Evolutionary conservation across 2,329 filamentous ascomycete genomes (phyloP).

Genomic region (Seiridium cupressi): DNA sequence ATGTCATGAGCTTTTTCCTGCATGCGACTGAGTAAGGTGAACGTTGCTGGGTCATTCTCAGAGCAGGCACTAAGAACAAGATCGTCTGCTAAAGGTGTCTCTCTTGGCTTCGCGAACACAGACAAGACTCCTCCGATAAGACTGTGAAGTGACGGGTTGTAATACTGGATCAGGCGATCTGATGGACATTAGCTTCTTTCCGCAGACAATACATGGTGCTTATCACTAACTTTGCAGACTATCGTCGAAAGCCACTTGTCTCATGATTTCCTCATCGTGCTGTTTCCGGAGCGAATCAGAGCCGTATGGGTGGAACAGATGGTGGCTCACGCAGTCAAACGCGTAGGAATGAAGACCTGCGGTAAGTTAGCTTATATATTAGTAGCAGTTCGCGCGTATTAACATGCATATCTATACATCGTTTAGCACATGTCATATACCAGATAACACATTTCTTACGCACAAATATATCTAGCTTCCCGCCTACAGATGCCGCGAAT

Average conservation of each 20-base stretch:
- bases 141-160: constrained; percentile 50
- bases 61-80: constrained; percentile 55
- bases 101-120: constrained; percentile 50
- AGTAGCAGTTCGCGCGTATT: neutral
- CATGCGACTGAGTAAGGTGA: constrained; percentile 60
- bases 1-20: constrained; percentile 49
- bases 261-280: constrained; percentile 64
- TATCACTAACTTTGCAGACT: constrained; percentile 59
- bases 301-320: constrained; percentile 67
- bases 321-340: constrained; percentile 67
- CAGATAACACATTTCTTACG: constrained; percentile 15
- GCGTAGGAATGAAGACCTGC: constrained; percentile 62
- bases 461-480: constrained; percentile 61
- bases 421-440: neutral
- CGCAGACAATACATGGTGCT: neutral
- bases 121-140: constrained; percentile 44
- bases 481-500: constrained; percentile 43
- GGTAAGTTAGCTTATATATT: constrained; percentile 17
- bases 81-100: constrained; percentile 56
- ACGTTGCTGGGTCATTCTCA: constrained; percentile 43
- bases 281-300: constrained; percentile 55
- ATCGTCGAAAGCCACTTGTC: constrained; percentile 65
- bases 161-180: constrained; percentile 58
- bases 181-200: neutral
- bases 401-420: neutral